Evolutionary conservation across 306 rosid genomes (phyloP), one percentile per base, ranked within the genome.

Genomic region (Rosa lucieae): DNA sequence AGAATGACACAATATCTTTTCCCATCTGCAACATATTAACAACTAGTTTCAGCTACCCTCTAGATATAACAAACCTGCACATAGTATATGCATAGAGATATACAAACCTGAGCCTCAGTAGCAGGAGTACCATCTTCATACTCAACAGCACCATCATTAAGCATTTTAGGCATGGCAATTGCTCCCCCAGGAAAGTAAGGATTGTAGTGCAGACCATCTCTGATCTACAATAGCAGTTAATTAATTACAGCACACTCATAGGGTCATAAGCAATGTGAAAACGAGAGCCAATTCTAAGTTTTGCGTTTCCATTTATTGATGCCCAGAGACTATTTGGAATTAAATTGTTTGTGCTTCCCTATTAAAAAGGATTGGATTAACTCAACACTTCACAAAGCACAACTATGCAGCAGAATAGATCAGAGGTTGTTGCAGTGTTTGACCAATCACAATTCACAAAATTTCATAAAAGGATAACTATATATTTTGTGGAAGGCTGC

Each of bases 81-180:
- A 32, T 2, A 6, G 53, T 8, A 20, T 10, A 56, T 58, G 26
- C 20, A 35, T 6, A 53, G 42, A 17, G 10, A 29, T 63, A 3
- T 10, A 32, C 77, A 51, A 74, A 93, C 99, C 98, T 95, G 98
- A 77, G 98, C 82, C 91, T 93, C 99, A 23, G 99, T 95, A 21
- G 99, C 98, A 79, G 97, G 89, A 53, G 82, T 89, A 75, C 94
- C 97, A 83, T 93, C 99, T 85, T 95, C 99, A 48, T 90, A 95
- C 83, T 95, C 99, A 61, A 95, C 84, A 79, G 98, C 98, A 70
- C 99, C 99, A 79, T 95, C 99, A 59, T 82, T 91, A 85, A 95
- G 99, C 99, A 95, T 95, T 88, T 95, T 86, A 88, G 99, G 99
- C 99, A 95, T 95, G 40, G 99, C 99, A 84, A 95, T 95, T 65